Percentiles rank a stretch among this genome's conserved stretches.
Evolutionary conservation across 768 basidiomycete species (phyloP).

Genomic region (Termitomyces bulborhizus): DNA sequence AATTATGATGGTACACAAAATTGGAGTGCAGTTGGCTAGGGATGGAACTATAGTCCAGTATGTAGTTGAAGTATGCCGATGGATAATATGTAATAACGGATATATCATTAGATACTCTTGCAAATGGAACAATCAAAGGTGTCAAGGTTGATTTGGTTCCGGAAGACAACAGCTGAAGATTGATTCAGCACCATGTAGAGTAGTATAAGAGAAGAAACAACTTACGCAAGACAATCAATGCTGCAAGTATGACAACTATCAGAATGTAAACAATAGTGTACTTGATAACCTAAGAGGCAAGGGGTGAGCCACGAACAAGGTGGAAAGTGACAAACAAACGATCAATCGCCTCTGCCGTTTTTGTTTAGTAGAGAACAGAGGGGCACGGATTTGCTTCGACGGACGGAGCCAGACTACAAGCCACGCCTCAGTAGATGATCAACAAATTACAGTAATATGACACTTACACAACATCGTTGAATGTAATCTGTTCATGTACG

Average conservation of each 20-base stretch:
- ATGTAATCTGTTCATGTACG: constrained; percentile 83
- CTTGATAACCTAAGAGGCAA: constrained; percentile 55
- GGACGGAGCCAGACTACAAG: constrained; percentile 89
- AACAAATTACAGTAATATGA: not conserved
- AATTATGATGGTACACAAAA: constrained; percentile 18
- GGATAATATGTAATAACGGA: constrained; percentile 17
- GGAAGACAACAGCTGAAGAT: constrained; percentile 71
- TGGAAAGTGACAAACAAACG: constrained; percentile 31
- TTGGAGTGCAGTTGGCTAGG: constrained; percentile 10
- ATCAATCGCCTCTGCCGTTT: constrained; percentile 91
- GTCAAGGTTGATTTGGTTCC: constrained; percentile 48
- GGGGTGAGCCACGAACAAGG: constrained; percentile 1
- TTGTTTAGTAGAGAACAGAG: constrained; percentile 92
- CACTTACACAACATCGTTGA: constrained; percentile 87
- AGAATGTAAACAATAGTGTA: constrained; percentile 80
- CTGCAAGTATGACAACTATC: constrained; percentile 70
- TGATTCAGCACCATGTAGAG: not conserved
- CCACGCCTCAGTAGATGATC: not conserved
- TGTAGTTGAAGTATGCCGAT: constrained; percentile 14
- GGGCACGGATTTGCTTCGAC: constrained; percentile 89
- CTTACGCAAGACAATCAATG: constrained; percentile 80
- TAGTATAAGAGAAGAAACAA: constrained; percentile 13
- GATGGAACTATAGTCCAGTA: constrained; percentile 16
- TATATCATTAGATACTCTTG: constrained; percentile 71
- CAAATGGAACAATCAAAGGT: constrained; percentile 78